phyloP scores from a whole-genome alignment of 768 basidiomycete species.

The Mycena filopes region DNA sequence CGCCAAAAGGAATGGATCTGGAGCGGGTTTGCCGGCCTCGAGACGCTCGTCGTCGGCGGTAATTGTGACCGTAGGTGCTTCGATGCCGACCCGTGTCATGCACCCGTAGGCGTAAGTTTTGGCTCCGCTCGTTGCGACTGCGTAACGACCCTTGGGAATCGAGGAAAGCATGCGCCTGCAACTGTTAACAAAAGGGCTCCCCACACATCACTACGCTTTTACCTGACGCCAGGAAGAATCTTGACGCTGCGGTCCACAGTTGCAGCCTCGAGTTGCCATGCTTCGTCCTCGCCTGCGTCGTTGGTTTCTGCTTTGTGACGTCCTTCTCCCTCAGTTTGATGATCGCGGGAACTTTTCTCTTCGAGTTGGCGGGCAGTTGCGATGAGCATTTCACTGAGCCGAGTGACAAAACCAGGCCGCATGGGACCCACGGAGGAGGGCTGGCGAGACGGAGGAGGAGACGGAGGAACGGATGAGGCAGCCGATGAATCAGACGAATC shows the following conservation, averaged over 20 bases:
- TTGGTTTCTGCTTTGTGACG: conserved; percentile 44
- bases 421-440: conserved; percentile 53
- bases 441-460: conserved; percentile 22
- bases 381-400: conserved; percentile 52
- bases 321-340: conserved; percentile 46
- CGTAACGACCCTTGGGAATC: conserved; percentile 72
- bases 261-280: conserved; percentile 67
- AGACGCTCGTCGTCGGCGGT: conserved; percentile 77
- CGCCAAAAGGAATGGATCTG: conserved; percentile 66
- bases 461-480: conserved; percentile 8
- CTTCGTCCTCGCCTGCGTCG: conserved; percentile 41
- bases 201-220: too few relatives aligned
- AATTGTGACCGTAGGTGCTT: conserved; percentile 73
- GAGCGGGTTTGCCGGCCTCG: conserved; percentile 64
- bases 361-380: conserved; percentile 38
- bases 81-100: conserved; percentile 76
- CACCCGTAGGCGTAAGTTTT: conserved; percentile 79
- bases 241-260: conserved; percentile 70
- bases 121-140: conserved; percentile 80
- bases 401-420: conserved; percentile 59
- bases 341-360: conserved; percentile 33
- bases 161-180: conserved; percentile 71
- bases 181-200: too few relatives aligned
- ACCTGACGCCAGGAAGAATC: conserved; percentile 79
- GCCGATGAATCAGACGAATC: conserved; percentile 53